These are phyloP conservation scores for Crucihimalaya himalaica DNA, from an alignment of 345 rosid species.

Conservation along the genomic window DNA sequence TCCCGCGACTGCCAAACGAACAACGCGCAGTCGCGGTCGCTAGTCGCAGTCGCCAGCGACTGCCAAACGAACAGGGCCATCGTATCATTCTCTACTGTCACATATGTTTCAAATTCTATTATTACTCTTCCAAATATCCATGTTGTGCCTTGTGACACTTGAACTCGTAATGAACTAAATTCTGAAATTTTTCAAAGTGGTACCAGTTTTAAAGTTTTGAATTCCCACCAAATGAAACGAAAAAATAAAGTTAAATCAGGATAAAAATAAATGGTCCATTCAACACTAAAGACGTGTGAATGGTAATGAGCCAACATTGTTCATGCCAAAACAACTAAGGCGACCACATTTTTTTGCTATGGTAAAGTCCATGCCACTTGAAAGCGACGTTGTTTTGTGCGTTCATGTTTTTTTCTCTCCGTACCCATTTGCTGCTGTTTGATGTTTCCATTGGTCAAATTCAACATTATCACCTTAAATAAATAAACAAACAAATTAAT, in stretches of 20 bases:
- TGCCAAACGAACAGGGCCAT: too few relatives aligned
- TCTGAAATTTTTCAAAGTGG: slow-evolving; percentile 17
- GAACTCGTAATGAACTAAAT: neutral
- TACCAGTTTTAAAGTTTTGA: slow-evolving; percentile 27
- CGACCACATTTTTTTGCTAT: neutral
- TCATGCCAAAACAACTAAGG: slow-evolving; percentile 22
- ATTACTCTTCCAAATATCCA: neutral
- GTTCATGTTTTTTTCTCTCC: slow-evolving; percentile 23
- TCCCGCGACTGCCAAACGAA: too few relatives aligned
- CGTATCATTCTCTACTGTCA: neutral
- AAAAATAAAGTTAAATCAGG: neutral
- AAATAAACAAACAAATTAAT: neutral
- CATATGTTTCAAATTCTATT: slow-evolving; percentile 8
- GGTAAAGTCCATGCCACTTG: slow-evolving; percentile 15
- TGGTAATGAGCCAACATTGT: slow-evolving; percentile 36
- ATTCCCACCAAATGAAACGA: slow-evolving; percentile 1
- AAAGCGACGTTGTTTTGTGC: slow-evolving; percentile 19
- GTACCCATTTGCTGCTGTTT: slow-evolving; percentile 22
- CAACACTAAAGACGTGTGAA: slow-evolving; percentile 26
- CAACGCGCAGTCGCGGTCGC: too few relatives aligned
- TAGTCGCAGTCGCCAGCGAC: too few relatives aligned
- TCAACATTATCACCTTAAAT: slow-evolving; percentile 8
- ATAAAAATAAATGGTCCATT: slow-evolving; percentile 25
- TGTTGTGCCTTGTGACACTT: slow-evolving; percentile 1
- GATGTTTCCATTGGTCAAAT: slow-evolving; percentile 30